Evolutionary conservation across 495 filamentous ascomycete genomes (phyloP).

Genomic region (Tuber aestivum): DNA sequence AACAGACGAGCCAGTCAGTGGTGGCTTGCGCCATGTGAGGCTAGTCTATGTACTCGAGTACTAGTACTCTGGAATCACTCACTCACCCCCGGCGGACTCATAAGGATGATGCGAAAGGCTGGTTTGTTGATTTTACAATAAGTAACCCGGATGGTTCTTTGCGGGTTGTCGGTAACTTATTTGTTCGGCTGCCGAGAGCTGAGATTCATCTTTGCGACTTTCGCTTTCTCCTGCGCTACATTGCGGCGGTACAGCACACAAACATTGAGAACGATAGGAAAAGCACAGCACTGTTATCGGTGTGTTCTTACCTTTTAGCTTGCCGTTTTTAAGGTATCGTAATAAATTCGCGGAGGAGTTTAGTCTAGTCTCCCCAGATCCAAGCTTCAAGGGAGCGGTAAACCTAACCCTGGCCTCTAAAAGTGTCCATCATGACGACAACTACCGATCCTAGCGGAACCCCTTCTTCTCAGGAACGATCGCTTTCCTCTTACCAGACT

Average conservation of each 20-base stretch:
- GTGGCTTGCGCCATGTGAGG: not conserved
- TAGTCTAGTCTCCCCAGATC: not conserved
- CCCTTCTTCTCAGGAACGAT: not conserved
- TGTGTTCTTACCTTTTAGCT: not conserved
- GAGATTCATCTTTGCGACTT: not conserved
- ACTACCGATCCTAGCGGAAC: not conserved
- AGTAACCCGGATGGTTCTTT: not conserved
- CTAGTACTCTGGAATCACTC: not conserved
- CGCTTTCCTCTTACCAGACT: constrained; percentile 30
- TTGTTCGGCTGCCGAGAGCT: not conserved
- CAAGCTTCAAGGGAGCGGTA: not conserved
- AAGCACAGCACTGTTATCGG: not conserved
- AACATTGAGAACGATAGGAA: not conserved
- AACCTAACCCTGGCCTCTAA: not conserved
- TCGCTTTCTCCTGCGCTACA: not conserved
- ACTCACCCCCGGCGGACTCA: not conserved
- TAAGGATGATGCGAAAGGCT: not conserved
- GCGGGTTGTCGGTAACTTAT: not conserved
- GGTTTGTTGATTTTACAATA: not conserved
- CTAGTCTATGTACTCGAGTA: not conserved
- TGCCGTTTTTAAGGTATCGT: not conserved
- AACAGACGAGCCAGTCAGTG: not conserved
- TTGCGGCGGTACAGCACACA: not conserved
- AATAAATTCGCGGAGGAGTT: not conserved
- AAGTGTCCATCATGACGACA: not conserved